Percentiles rank a stretch among this genome's conserved stretches.
phyloP scores from a whole-genome alignment of 192 early-diverging fungal species.

The Mortierella claussenii region DNA sequence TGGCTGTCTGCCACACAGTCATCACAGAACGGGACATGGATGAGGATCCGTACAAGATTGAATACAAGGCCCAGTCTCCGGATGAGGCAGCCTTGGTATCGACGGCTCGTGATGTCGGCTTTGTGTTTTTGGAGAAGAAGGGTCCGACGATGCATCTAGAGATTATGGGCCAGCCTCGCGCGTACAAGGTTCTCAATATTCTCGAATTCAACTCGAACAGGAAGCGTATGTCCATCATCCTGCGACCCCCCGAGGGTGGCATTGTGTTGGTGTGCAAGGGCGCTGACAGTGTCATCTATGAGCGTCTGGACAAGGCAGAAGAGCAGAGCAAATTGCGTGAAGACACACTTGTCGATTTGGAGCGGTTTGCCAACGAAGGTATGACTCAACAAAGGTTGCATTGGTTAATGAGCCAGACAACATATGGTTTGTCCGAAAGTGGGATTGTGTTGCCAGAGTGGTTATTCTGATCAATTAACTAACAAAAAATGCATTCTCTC shows the following conservation, averaged over 20 bases:
- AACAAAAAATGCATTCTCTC: no score
- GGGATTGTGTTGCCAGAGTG: no score
- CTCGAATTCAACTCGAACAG: constrained; percentile 95
- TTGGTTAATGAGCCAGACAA: background rate
- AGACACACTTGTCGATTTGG: constrained; percentile 79
- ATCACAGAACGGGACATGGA: constrained; percentile 71
- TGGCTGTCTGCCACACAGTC: constrained; percentile 93
- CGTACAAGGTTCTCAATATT: constrained; percentile 73
- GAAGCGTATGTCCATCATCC: constrained; percentile 96
- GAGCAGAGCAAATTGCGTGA: constrained; percentile 77
- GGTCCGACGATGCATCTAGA: constrained; percentile 73
- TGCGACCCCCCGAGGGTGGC: constrained; percentile 76
- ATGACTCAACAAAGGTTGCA: background rate
- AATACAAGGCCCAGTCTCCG: constrained; percentile 94
- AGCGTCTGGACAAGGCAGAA: constrained; percentile 69
- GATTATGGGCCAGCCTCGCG: constrained; percentile 76
- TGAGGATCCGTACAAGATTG: constrained; percentile 62
- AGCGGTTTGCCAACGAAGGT: constrained; percentile 85
- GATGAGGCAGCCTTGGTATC: constrained; percentile 94
- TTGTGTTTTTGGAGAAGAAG: constrained; percentile 81
- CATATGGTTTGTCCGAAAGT: no score
- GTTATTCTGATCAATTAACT: no score
- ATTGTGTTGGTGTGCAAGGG: constrained; percentile 93
- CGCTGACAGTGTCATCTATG: constrained; percentile 94
- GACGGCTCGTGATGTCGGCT: constrained; percentile 86